Conservation (phyloP, 257 asterid genomes). For the Nicotiana benthamiana region DNA sequence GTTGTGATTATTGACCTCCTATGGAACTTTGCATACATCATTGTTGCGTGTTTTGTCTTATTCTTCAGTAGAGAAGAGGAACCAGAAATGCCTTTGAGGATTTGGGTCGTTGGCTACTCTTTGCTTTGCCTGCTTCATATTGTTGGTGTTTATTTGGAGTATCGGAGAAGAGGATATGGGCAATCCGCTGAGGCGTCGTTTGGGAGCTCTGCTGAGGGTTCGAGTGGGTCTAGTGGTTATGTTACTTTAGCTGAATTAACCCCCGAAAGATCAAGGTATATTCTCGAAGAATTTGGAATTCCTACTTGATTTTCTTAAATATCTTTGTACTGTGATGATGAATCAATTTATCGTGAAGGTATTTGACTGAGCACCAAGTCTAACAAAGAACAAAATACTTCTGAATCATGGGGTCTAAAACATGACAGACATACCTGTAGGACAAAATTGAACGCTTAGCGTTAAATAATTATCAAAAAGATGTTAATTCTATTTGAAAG, state of each 20-base stretch:
- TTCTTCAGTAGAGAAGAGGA: conserved; percentile 36
- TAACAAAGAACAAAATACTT: too few relatives aligned
- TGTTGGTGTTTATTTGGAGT: conserved; percentile 50
- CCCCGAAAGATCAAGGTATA: conserved; percentile 5
- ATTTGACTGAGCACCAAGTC: background rate
- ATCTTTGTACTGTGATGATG: background rate
- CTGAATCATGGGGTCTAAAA: too few relatives aligned
- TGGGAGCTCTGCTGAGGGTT: background rate
- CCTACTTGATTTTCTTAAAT: background rate
- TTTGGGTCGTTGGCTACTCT: conserved; percentile 57
- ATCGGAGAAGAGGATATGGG: conserved; percentile 22
- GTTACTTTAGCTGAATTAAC: conserved; percentile 12
- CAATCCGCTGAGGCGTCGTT: background rate
- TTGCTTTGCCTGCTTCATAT: conserved; percentile 54
- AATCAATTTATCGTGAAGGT: too few relatives aligned
- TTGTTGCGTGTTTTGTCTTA: conserved; percentile 40
- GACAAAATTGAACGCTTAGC: too few relatives aligned
- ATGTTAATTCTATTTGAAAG: too few relatives aligned
- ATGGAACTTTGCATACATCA: conserved; percentile 54
- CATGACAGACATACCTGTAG: too few relatives aligned
- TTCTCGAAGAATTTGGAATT: background rate
- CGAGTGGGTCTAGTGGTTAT: background rate
- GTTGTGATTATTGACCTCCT: conserved; percentile 49
- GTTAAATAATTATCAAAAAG: too few relatives aligned
- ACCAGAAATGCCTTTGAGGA: conserved; percentile 52